Conservation (phyloP, 2,329 filamentous ascomycete genomes). For the Pyrenochaeta sp. region DNA sequence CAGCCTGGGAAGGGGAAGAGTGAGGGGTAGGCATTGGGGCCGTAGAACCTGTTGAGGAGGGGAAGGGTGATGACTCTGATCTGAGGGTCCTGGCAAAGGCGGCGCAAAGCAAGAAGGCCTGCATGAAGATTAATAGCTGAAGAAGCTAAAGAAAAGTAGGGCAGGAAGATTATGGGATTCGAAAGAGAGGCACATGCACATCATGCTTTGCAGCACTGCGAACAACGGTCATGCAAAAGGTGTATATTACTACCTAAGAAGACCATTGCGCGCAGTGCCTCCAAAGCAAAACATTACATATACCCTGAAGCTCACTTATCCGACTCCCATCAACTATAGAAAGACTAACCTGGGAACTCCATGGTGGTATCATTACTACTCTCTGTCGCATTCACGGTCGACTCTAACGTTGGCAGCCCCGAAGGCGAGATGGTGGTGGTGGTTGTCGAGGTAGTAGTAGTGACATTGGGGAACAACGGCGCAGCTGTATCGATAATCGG, state of each 20-base stretch:
- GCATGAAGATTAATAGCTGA: not conserved
- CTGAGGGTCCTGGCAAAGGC: conserved; percentile 45
- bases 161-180: no score
- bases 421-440: not conserved
- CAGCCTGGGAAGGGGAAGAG: conserved; percentile 49
- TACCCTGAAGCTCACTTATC: not conserved
- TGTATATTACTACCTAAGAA: conserved; percentile 8
- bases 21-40: conserved; percentile 40
- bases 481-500: not conserved
- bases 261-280: conserved; percentile 7
- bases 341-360: conserved; percentile 20
- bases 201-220: not conserved
- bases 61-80: conserved; percentile 51
- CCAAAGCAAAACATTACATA: conserved; percentile 4
- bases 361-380: conserved; percentile 3
- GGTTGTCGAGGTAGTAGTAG: not conserved
- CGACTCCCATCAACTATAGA: not conserved
- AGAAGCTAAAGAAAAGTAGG: no score
- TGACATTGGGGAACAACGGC: not conserved
- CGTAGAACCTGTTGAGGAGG: conserved; percentile 45
- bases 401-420: not conserved
- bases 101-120: conserved; percentile 32
- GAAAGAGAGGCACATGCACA: not conserved
- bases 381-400: not conserved
- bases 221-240: not conserved